Evolutionary conservation across 495 filamentous ascomycete genomes (phyloP).

Genomic region (Cenococcum geophilum): DNA sequence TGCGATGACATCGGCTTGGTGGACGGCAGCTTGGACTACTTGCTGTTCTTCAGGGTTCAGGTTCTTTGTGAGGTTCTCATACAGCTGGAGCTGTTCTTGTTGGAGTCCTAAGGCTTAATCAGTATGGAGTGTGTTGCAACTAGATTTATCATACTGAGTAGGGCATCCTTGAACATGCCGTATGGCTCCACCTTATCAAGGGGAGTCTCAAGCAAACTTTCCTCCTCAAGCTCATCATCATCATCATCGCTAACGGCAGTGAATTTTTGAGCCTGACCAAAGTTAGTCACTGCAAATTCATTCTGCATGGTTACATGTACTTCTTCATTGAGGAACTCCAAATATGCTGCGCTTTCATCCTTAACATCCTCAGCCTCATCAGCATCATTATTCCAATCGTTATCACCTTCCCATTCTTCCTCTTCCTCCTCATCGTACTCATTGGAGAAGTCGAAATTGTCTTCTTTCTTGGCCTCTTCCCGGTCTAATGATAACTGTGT

Average conservation of each 20-base stretch:
- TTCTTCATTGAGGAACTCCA: slow-evolving; percentile 93
- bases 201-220: slow-evolving; percentile 84
- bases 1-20: slow-evolving; percentile 66
- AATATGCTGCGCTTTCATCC: slow-evolving; percentile 88
- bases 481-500: slow-evolving; percentile 50
- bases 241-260: slow-evolving; percentile 63
- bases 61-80: slow-evolving; percentile 69
- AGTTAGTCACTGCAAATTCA: slow-evolving; percentile 32
- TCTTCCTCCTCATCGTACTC: slow-evolving; percentile 59
- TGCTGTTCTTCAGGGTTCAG: slow-evolving; percentile 75
- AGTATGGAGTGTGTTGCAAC: background rate
- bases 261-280: slow-evolving; percentile 70
- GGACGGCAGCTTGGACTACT: slow-evolving; percentile 70
- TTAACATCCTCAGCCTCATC: slow-evolving; percentile 64
- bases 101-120: slow-evolving; percentile 61
- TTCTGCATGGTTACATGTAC: slow-evolving; percentile 40
- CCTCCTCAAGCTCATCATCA: slow-evolving; percentile 87
- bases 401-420: slow-evolving; percentile 66
- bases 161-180: slow-evolving; percentile 68
- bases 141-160: slow-evolving; percentile 60
- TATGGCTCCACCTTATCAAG: slow-evolving; percentile 95
- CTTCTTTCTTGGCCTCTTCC: slow-evolving; percentile 86
- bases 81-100: slow-evolving; percentile 85
- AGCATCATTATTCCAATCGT: slow-evolving; percentile 53
- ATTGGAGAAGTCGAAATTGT: slow-evolving; percentile 65